phyloP scores from a whole-genome alignment of 345 rosid species.

The Gossypium longicalyx region DNA sequence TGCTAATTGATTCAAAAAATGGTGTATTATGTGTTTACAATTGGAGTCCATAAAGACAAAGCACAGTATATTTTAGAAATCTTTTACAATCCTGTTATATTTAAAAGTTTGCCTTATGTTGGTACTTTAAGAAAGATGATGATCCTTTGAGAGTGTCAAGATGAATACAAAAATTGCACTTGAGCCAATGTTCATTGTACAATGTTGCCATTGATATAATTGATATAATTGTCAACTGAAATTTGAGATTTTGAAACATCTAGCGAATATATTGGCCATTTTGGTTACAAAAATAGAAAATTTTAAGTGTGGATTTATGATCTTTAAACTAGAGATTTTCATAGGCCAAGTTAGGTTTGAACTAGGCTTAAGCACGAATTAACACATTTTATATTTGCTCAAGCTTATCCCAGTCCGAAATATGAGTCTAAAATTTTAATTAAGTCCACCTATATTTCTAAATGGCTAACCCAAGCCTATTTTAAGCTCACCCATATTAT shows the following conservation, averaged over 20 bases:
- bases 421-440: too few relatives aligned
- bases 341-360: too few relatives aligned
- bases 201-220: not conserved
- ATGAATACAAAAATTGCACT: not conserved
- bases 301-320: not conserved
- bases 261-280: not conserved
- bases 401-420: too few relatives aligned
- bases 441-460: too few relatives aligned
- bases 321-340: not conserved
- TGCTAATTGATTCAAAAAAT: not conserved
- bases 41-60: not conserved
- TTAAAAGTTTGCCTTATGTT: not conserved
- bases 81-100: not conserved
- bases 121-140: not conserved
- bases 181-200: not conserved
- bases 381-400: too few relatives aligned
- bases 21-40: not conserved
- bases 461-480: too few relatives aligned
- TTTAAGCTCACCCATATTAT: too few relatives aligned
- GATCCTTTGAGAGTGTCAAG: not conserved
- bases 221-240: not conserved
- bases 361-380: too few relatives aligned
- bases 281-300: not conserved
- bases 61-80: not conserved
- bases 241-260: not conserved